phyloP scores from a whole-genome alignment of 352 stramenopile genomes.

The Blastocystis sp. region DNA sequence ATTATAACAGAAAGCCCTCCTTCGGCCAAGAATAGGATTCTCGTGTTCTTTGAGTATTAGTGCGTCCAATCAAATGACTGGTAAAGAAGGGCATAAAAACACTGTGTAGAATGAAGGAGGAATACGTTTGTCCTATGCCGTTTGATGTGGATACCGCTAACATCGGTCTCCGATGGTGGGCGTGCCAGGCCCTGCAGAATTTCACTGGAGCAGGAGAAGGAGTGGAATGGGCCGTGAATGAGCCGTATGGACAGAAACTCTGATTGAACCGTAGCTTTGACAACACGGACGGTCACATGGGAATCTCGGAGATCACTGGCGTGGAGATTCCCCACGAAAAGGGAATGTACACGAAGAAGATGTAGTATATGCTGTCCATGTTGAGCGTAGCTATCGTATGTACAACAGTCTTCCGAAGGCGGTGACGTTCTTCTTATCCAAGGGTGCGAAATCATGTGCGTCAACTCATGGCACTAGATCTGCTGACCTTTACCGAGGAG shows the following conservation, averaged over 20 bases:
- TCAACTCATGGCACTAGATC: conserved; percentile 28
- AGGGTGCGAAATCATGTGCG: neutral
- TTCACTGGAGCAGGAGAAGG: conserved; percentile 65
- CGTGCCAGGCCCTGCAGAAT: conserved; percentile 68
- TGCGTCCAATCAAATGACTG: neutral
- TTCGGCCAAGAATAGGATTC: too few species aligned
- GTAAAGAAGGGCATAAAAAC: neutral
- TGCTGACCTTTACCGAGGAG: conserved; percentile 68
- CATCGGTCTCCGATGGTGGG: conserved; percentile 64
- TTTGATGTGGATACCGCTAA: conserved; percentile 71
- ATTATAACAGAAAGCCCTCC: too few species aligned
- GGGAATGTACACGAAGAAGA: conserved; percentile 74
- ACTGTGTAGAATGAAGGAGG: conserved; percentile 53
- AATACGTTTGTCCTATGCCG: conserved; percentile 68
- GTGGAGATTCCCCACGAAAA: conserved; percentile 73
- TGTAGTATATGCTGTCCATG: conserved; percentile 4
- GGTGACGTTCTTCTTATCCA: conserved; percentile 61
- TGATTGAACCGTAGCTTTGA: conserved; percentile 43
- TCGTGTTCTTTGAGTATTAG: neutral
- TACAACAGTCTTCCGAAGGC: conserved; percentile 60
- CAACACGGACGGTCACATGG: conserved; percentile 72
- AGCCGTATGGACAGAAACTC: neutral
- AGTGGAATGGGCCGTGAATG: conserved; percentile 69
- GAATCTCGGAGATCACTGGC: conserved; percentile 60
- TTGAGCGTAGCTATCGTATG: conserved; percentile 38